These are phyloP conservation scores for Penicillium ochrochloron DNA, from an alignment of 495 filamentous ascomycete species.

Conservation along the genomic window DNA sequence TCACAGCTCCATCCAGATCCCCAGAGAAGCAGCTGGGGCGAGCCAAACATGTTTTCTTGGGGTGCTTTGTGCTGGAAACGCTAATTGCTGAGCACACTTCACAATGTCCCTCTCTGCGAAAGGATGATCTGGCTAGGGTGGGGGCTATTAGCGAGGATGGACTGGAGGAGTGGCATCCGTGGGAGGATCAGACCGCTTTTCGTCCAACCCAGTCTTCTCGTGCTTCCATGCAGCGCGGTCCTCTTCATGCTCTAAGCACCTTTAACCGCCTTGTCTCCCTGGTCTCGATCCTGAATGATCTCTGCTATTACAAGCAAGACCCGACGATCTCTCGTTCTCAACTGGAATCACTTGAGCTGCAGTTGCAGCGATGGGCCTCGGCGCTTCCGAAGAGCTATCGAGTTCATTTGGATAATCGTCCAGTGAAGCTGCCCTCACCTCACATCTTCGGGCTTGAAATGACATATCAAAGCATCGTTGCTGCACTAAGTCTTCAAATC, in stretches of 20 bases:
- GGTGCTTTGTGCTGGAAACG: slow-evolving; percentile 69
- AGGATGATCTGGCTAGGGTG: slow-evolving; percentile 49
- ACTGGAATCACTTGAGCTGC: slow-evolving; percentile 42
- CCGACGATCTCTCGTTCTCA: slow-evolving; percentile 33
- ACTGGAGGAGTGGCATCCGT: slow-evolving; percentile 73
- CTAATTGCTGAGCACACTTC: slow-evolving; percentile 58
- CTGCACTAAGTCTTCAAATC: slow-evolving; percentile 37
- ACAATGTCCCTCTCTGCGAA: slow-evolving; percentile 55
- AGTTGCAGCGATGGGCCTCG: slow-evolving; percentile 44
- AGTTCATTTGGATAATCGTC: slow-evolving; percentile 36
- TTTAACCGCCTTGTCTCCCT: slow-evolving; percentile 61
- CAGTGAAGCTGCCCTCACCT: slow-evolving; percentile 35
- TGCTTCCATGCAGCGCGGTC: slow-evolving; percentile 50
- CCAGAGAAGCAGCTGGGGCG: slow-evolving; percentile 33
- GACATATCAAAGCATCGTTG: slow-evolving; percentile 42
- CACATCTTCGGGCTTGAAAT: slow-evolving; percentile 50
- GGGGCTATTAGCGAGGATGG: slow-evolving; percentile 62
- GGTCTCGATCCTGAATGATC: slow-evolving; percentile 48
- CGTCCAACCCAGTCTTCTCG: slow-evolving; percentile 40
- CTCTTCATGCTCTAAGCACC: slow-evolving; percentile 61
- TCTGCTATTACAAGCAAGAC: slow-evolving; percentile 39
- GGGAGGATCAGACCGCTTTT: slow-evolving; percentile 53
- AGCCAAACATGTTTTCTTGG: slow-evolving; percentile 58
- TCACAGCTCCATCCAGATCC: slow-evolving; percentile 14
- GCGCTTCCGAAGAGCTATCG: slow-evolving; percentile 42